Base-by-base conservation (phyloP, 2,329 filamentous ascomycete species). In the Colletotrichum truncatum region DNA sequence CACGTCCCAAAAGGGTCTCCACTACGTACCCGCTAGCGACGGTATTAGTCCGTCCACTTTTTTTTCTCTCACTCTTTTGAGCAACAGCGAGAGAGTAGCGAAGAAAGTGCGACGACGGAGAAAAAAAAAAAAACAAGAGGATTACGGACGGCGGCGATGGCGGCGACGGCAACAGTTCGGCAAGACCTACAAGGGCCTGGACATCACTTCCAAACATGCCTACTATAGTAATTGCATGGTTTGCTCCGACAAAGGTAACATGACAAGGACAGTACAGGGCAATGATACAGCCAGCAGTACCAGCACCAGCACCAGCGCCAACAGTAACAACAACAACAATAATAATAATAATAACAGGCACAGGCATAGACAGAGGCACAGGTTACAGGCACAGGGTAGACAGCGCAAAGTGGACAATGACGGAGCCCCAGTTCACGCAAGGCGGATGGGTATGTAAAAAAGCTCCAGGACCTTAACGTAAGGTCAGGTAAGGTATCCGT, bases 21-120 rank as follows among this genome's bases (percentile, higher is more conserved):
- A 63, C 63, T 38, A 63, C 49, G 51, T 63, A 52, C 57, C 63
- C 63, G 43, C 63, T 55, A 64, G 38, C 57, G 57, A 65, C 49
- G 49, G 49, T 39, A 62, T 51, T 62, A 49, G 56, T 49, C 36
- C 41, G 41, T 26, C 62, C 28, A 61, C 46, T 36, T 48, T 57
- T 54, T 23, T 21, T 2, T 11, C 39, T 25, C 18, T 46, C 23
- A 25, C 23, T 46, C 23, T 28, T 14, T 25, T 16, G 16, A 28
- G 34, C 30, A 63, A 63, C 36, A 56, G 57, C 63, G 62, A 55
- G 49, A 39, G 26, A 55, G 14, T 28, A 55, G 48, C 62, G 57
- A 66, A 34, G 57, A 66, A 63, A 56, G 57, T 51, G 57, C 62
- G 57, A 59, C 43, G 34, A n/a, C 28, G 26, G 30, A 32, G 6